A percentile compares a stretch with the other conserved stretches of the same genome.
phyloP scores from a whole-genome alignment of 2,329 filamentous ascomycete species.

The Pestalotiopsis sp. region DNA sequence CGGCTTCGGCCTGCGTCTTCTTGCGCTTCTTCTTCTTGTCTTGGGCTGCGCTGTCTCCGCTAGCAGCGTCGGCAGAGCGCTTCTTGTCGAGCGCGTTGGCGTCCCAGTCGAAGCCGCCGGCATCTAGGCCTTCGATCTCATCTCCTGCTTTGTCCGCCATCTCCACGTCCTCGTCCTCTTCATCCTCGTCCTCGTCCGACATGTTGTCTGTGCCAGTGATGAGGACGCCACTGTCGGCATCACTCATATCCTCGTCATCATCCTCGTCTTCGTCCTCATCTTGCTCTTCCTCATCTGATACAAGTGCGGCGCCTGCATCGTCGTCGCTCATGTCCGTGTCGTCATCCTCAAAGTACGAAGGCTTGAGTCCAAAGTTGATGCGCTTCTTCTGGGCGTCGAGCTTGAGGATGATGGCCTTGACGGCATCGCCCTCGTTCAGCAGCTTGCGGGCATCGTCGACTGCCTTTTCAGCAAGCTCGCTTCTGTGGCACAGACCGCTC shows the following conservation, averaged over 20 bases:
- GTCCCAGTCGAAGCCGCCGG: slow-evolving; percentile 86
- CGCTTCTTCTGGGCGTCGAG: slow-evolving; percentile 74
- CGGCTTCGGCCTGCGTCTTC: slow-evolving; percentile 78
- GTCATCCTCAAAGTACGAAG: slow-evolving; percentile 77
- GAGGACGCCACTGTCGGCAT: slow-evolving; percentile 44
- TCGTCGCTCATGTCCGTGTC: slow-evolving; percentile 54
- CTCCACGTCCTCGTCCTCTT: slow-evolving; percentile 42
- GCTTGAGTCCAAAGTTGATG: slow-evolving; percentile 89
- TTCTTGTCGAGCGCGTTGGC: slow-evolving; percentile 65
- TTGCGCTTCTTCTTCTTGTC: slow-evolving; percentile 74
- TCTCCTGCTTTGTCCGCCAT: slow-evolving; percentile 41
- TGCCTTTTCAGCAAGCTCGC: slow-evolving; percentile 83
- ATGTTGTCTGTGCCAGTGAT: slow-evolving; percentile 47
- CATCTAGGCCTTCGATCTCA: slow-evolving; percentile 59
- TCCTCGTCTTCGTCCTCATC: slow-evolving; percentile 37
- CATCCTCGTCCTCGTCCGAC: slow-evolving; percentile 40
- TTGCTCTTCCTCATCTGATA: slow-evolving; percentile 26
- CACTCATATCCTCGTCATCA: slow-evolving; percentile 47
- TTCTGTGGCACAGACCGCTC: slow-evolving; percentile 90
- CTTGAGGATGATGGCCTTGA: slow-evolving; percentile 87
- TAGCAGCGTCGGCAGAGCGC: slow-evolving; percentile 51
- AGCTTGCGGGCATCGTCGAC: slow-evolving; percentile 86
- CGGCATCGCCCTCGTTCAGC: slow-evolving; percentile 87
- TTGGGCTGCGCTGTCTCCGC: slow-evolving; percentile 33
- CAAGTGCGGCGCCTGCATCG: slow-evolving; percentile 30